Evolutionary conservation across 1,284 basidiomycete species (phyloP).

Genomic region (Papiliotrema laurentii): DNA sequence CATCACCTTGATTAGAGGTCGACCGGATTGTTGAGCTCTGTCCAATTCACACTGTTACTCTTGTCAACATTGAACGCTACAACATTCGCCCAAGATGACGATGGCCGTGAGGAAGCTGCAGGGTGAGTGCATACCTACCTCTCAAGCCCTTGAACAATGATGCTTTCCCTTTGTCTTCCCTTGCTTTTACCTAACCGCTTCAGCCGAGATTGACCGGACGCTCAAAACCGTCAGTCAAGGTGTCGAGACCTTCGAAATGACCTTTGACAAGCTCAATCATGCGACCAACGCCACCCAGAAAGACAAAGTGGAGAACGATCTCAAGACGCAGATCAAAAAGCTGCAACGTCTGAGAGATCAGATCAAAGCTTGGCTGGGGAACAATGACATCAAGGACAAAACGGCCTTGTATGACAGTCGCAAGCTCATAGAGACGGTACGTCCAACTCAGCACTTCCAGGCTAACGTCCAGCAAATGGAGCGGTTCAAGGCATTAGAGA

Average conservation of each 20-base stretch:
- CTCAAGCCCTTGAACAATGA: neutral
- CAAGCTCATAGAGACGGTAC: slow-evolving; percentile 92
- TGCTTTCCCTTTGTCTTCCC: neutral
- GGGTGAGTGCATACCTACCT: slow-evolving; percentile 18
- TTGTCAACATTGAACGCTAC: too few relatives aligned
- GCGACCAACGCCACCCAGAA: slow-evolving; percentile 88
- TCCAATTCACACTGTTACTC: too few relatives aligned
- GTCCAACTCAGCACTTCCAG: slow-evolving; percentile 39
- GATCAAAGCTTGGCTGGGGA: slow-evolving; percentile 98
- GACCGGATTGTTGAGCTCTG: too few relatives aligned
- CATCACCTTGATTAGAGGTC: too few relatives aligned
- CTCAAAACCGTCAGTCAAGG: slow-evolving; percentile 91
- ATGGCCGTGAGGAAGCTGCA: slow-evolving; percentile 45
- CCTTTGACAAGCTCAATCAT: slow-evolving; percentile 94
- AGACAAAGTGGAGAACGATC: slow-evolving; percentile 89
- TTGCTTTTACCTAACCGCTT: neutral
- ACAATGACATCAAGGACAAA: slow-evolving; percentile 99
- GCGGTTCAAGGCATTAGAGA: slow-evolving; percentile 99
- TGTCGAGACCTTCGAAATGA: slow-evolving; percentile 89
- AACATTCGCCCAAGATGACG: slow-evolving; percentile 7
- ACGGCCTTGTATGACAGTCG: slow-evolving; percentile 85
- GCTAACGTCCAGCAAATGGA: slow-evolving; percentile 89
- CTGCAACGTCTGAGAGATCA: slow-evolving; percentile 95
- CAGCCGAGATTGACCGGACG: slow-evolving; percentile 94
- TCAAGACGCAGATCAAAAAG: slow-evolving; percentile 99